Base-by-base conservation (phyloP, 306 rosid genomes). In the Crotalaria pallida region DNA sequence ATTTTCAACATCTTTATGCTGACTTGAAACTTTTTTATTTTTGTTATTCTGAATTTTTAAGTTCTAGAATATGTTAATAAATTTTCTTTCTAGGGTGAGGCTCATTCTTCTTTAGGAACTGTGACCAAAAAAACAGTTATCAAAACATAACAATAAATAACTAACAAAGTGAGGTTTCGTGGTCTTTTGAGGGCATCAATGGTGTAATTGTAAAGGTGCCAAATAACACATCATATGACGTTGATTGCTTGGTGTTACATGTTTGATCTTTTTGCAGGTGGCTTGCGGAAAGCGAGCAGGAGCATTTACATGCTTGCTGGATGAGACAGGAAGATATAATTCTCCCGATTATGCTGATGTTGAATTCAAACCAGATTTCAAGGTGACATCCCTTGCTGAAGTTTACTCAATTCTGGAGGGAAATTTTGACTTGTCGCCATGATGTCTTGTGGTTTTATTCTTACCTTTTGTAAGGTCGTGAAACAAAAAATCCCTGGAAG, bases 251-350 rank as follows among this genome's bases (percentile, higher is more conserved):
- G 27, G 43, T 48, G 62, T 53, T 57, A 61, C 66, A 41, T 62
- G 44, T 19, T 49, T 23, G 58, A 55, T 24, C 43, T 62, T 48
- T 72, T 31, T 31, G 65, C 85, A 93, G 97, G 87, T 94, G 69
- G 89, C 69, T 19, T 94, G 98, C 41, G 98, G 92, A 34, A 89
- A 86, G 84, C 82, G 57, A 53, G 98, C 97, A 8, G 98, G 97
- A 78, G 89, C 96, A 7, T 80, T 84, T 77, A 78, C 98, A 49
- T 94, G 98, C 81, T 74, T 94, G 83, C 97, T 94, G 56, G 97
- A 88, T 68, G 80, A 94, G 83, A 85, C 72, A 4, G 95, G 98
- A 69, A 85, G 84, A 76, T 90, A 87, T 19, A 83, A 87, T 68
- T 77, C 92, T 18, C 87, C 87, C 0, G 80, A 76, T 63, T 87